Evolutionary conservation across 1,284 basidiomycete species (phyloP).

Genomic region (Cryptococcus depauperatus): DNA sequence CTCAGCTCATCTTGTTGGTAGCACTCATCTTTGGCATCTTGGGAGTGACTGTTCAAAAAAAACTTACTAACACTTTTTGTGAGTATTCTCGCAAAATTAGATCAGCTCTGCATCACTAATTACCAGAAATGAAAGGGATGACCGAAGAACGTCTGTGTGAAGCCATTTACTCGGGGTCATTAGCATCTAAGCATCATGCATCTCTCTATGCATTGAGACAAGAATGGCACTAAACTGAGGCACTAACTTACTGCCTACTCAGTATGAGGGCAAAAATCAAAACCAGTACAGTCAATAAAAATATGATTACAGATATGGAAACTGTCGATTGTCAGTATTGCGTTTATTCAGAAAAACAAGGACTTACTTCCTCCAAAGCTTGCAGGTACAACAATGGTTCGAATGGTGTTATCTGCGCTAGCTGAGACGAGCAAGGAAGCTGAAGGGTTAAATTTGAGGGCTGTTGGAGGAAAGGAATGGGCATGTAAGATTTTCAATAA

Average conservation of each 20-base stretch:
- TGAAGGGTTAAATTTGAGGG: conserved; percentile 75
- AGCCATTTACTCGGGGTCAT: too few species aligned
- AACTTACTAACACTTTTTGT: not conserved
- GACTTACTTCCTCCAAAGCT: conserved; percentile 39
- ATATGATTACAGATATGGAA: conserved; percentile 7
- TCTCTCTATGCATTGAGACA: too few species aligned
- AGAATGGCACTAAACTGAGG: too few species aligned
- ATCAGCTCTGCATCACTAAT: not conserved
- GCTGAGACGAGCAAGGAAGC: conserved; percentile 79
- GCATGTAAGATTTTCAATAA: conserved; percentile 80
- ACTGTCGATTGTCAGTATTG: conserved; percentile 5
- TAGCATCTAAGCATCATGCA: too few species aligned
- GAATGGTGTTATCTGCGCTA: conserved; percentile 82
- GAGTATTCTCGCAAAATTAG: not conserved
- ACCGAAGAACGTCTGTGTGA: too few species aligned
- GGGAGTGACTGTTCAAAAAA: not conserved
- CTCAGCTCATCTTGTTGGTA: not conserved
- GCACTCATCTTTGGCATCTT: not conserved
- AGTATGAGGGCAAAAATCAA: conserved; percentile 18
- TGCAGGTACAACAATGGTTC: conserved; percentile 66
- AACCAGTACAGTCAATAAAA: conserved; percentile 16
- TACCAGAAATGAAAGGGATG: too few species aligned
- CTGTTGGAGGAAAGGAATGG: conserved; percentile 90
- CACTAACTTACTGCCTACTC: too few species aligned
- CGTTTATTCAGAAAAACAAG: not conserved